phyloP scores from a whole-genome alignment of 1,139 yeast genomes.

The Maudiozyma humilis region DNA sequence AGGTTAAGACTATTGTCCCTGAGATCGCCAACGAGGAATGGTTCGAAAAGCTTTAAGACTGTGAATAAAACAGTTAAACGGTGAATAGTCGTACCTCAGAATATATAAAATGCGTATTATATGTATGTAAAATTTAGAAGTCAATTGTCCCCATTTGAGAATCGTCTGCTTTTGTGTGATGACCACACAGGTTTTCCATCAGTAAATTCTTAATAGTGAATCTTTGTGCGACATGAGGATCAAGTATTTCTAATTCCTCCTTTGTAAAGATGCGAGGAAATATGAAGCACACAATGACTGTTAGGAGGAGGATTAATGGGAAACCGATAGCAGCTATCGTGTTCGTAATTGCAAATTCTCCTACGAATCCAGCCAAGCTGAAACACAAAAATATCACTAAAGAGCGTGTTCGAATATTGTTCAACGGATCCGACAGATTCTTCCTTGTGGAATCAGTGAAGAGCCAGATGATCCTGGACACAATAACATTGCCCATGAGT shows the following conservation, averaged over 20 bases:
- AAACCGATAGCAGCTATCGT: slow-evolving; percentile 92
- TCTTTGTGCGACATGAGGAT: slow-evolving; percentile 39
- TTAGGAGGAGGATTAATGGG: slow-evolving; percentile 76
- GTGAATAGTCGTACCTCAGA: too few relatives aligned
- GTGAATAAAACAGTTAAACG: too few relatives aligned
- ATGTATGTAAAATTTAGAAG: background rate
- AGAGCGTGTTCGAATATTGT: slow-evolving; percentile 36
- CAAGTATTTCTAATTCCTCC: slow-evolving; percentile 55
- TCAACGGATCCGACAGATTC: slow-evolving; percentile 31
- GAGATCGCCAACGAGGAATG: slow-evolving; percentile 40
- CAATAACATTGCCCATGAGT: slow-evolving; percentile 55
- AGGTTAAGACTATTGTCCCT: slow-evolving; percentile 58
- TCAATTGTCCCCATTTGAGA: background rate
- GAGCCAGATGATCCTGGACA: slow-evolving; percentile 54
- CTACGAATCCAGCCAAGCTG: slow-evolving; percentile 60
- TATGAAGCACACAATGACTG: slow-evolving; percentile 45
- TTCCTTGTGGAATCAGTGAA: slow-evolving; percentile 43
- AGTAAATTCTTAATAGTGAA: slow-evolving; percentile 33
- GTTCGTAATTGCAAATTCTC: slow-evolving; percentile 78
- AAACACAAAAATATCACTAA: slow-evolving; percentile 52
- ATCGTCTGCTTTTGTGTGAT: background rate
- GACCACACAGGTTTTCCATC: slow-evolving; percentile 16
- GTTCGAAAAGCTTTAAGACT: slow-evolving; percentile 13
- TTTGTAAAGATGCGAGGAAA: slow-evolving; percentile 59
- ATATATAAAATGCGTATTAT: background rate